Evolutionary conservation across 495 filamentous ascomycete species (phyloP), one percentile per base, ranked within the genome.

Genomic region (Penicillium daleae): DNA sequence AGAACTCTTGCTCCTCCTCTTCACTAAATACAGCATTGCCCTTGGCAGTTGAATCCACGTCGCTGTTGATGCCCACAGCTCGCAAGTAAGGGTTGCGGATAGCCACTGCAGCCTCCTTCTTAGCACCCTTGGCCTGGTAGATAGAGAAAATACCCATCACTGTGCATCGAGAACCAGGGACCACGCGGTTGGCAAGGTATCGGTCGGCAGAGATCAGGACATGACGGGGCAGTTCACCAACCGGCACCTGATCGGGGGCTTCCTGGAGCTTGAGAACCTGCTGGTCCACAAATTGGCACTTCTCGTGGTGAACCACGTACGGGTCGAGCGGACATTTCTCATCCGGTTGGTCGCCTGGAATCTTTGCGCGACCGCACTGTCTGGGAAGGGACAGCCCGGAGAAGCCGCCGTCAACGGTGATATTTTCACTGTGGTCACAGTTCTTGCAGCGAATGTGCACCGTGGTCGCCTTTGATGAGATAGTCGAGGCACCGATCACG

Each of bases 261-360:
- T 99, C 96, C 74, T 99, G 96, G 8, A 99, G 86, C 77, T 99
- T 99, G 67, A 99, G 88, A 49, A 98, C 91, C 71, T 99, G 96
- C 68, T 98, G 96, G 69, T 99, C 96, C 70, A 97, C 93, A 73
- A 99, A 99, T 63, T 89, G 87, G 62, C 90, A 96, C 70, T 90
- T 93, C 74, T 98, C 96, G 73, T 99, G 96, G 9, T 94, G 82
- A 33, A 99, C 89, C 62, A 94, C 93, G 71, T 97, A 99, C 6
- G 96, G 96, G 69, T 99, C 95, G 64, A 98, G 79, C 1, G 94
- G 93, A 70, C 96, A 99, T 62, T 88, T 85, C 13, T 86, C 85
- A 22, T 86, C 80, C 9, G 78, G 76, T 4, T 85, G 80, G 56
- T 89, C 87, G 19, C 85, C 83, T 7, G 80, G 78, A 13, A 82